Percentiles rank a stretch among this genome's conserved stretches.
phyloP scores from a whole-genome alignment of 1,139 yeast species.

The Saccharomyces hybrid region DNA sequence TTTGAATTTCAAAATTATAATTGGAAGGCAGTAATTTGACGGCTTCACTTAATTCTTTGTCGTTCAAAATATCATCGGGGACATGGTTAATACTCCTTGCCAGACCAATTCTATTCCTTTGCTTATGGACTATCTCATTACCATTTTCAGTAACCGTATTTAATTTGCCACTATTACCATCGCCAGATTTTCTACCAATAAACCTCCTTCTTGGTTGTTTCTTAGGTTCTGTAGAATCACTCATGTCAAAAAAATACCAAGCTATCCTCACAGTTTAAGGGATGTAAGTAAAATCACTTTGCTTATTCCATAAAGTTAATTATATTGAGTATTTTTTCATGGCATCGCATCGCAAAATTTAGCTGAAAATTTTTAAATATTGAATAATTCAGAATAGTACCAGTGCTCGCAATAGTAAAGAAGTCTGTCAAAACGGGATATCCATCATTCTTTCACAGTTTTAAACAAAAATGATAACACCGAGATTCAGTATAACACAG shows the following conservation, averaged over 20 bases:
- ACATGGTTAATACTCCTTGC: constrained; percentile 72
- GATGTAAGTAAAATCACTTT: no score
- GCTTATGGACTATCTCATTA: constrained; percentile 28
- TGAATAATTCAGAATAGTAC: no score
- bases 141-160: constrained; percentile 10
- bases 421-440: no score
- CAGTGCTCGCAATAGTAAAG: no score
- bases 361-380: no score
- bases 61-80: constrained; percentile 76
- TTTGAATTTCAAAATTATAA: constrained; percentile 92
- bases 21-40: constrained; percentile 76
- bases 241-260: no score
- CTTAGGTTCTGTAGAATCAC: no score
- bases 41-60: constrained; percentile 74
- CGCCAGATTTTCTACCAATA: constrained; percentile 34
- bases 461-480: constrained; percentile 64
- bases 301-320: no score
- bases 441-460: no score
- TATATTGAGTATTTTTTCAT: no score
- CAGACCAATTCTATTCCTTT: constrained; percentile 28
- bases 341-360: no score
- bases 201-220: constrained; percentile 35
- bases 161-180: constrained; percentile 8
- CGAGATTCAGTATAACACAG: constrained; percentile 68
- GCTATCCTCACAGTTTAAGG: no score